Percentiles rank a stretch among this genome's conserved stretches.
These are phyloP conservation scores for Pythium chondricola DNA, from an alignment of 352 stramenopile species.

Conservation along the genomic window DNA sequence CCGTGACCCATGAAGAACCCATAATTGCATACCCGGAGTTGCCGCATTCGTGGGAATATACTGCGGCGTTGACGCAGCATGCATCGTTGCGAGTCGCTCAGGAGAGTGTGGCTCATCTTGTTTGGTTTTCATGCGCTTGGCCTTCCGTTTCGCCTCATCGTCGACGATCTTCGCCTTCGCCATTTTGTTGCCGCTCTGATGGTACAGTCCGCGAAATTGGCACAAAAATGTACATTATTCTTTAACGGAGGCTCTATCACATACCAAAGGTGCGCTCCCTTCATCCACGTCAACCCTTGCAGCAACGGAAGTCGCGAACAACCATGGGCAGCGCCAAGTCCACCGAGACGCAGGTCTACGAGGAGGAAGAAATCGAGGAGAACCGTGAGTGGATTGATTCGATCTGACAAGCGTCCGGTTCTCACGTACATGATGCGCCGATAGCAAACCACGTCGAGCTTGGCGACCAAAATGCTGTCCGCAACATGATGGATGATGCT, in stretches of 20 bases:
- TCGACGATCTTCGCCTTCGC: slow-evolving; percentile 50
- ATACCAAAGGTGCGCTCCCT: slow-evolving; percentile 7
- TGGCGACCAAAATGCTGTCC: slow-evolving; percentile 80
- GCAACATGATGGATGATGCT: slow-evolving; percentile 82
- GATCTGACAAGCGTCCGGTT: too few species aligned
- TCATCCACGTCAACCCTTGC: slow-evolving; percentile 26
- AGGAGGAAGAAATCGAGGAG: slow-evolving; percentile 46
- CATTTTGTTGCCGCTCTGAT: slow-evolving; percentile 21
- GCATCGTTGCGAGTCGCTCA: slow-evolving; percentile 6
- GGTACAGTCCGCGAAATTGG: too few species aligned
- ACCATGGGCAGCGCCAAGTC: slow-evolving; percentile 39
- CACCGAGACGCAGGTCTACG: slow-evolving; percentile 46
- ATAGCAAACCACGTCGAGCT: slow-evolving; percentile 66
- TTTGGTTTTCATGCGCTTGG: slow-evolving; percentile 50
- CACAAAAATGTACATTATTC: slow-evolving; percentile 8
- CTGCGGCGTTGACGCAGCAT: slow-evolving; percentile 9
- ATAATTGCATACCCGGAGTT: slow-evolving; percentile 11
- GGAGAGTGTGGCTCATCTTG: slow-evolving; percentile 26
- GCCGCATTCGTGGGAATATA: slow-evolving; percentile 14
- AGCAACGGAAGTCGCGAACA: too few species aligned
- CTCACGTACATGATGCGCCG: too few species aligned
- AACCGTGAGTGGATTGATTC: slow-evolving; percentile 38
- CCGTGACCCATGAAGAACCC: slow-evolving; percentile 7
- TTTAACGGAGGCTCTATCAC: slow-evolving; percentile 9
- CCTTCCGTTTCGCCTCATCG: slow-evolving; percentile 65